Evolutionary conservation across 768 basidiomycete genomes (phyloP).

Genomic region (Hypsizygus marmoreus): DNA sequence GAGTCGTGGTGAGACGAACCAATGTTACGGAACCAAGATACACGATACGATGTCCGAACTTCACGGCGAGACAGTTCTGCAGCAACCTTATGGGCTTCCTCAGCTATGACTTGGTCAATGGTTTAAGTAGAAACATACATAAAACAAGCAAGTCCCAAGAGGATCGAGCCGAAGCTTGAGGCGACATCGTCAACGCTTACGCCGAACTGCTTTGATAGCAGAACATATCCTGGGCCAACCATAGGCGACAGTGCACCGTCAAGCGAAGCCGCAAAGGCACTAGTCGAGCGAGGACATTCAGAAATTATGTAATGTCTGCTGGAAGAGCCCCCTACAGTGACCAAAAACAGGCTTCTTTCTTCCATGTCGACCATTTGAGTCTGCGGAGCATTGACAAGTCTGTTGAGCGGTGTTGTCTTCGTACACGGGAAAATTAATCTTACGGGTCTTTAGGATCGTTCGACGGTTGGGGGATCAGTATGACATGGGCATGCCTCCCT

Average conservation of each 20-base stretch:
- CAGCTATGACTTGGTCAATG: neutral
- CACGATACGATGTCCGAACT: constrained; percentile 48
- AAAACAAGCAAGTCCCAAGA: constrained; percentile 44
- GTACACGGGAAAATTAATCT: neutral
- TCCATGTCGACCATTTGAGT: constrained; percentile 47
- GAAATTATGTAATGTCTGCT: neutral
- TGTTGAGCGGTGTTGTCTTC: too few species aligned
- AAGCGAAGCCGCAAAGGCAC: constrained; percentile 41
- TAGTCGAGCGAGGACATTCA: constrained; percentile 11
- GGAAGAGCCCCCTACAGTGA: constrained; percentile 30
- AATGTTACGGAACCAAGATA: constrained; percentile 41
- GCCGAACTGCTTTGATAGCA: constrained; percentile 40
- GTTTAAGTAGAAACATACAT: constrained; percentile 27
- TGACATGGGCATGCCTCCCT: constrained; percentile 37
- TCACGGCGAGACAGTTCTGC: constrained; percentile 41
- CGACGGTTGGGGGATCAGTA: constrained; percentile 46
- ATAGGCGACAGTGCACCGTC: constrained; percentile 46
- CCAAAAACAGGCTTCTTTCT: constrained; percentile 49
- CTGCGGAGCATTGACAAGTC: constrained; percentile 23
- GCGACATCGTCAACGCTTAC: constrained; percentile 45
- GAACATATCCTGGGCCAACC: constrained; percentile 43
- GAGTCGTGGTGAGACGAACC: too few species aligned
- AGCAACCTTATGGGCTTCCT: constrained; percentile 28
- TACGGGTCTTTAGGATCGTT: constrained; percentile 45
- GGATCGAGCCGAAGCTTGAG: constrained; percentile 40